Percentiles rank a stretch among this genome's conserved stretches.
Conservation (phyloP, 1,139 yeast species). For the Pichia sp. region DNA sequence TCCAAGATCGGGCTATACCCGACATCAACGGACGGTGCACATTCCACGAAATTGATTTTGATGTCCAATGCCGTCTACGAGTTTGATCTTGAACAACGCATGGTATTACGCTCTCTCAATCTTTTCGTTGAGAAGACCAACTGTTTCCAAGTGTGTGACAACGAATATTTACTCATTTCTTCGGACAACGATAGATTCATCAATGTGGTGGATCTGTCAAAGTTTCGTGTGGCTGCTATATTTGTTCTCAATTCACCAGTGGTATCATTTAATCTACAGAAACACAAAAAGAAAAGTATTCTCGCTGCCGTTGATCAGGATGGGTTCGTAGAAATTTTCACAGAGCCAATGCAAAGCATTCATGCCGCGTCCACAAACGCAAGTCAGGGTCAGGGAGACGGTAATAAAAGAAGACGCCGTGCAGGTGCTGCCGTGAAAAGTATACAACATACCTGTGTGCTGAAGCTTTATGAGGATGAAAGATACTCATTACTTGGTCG, state of each 20-base stretch:
- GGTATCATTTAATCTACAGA: constrained; percentile 4
- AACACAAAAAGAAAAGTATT: constrained; percentile 13
- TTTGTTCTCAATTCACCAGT: constrained; percentile 11
- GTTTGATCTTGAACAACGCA: constrained; percentile 34
- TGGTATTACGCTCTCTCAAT: constrained; percentile 29
- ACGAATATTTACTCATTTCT: constrained; percentile 48
- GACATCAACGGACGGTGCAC: no score
- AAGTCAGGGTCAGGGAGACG: no score
- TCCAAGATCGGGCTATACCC: no score
- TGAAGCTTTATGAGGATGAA: constrained; percentile 29
- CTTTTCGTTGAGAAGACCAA: constrained; percentile 32
- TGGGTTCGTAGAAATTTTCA: constrained; percentile 32
- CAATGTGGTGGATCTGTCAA: constrained; percentile 52
- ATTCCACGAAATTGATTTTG: constrained; percentile 8
- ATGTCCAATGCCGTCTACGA: constrained; percentile 50
- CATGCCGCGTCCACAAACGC: no score
- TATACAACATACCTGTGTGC: constrained; percentile 39
- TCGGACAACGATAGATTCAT: constrained; percentile 83
- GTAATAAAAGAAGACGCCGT: no score
- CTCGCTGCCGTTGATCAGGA: constrained; percentile 29
- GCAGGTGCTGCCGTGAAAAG: no score
- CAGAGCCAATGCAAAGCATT: constrained; percentile 19
- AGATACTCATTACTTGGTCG: constrained; percentile 3
- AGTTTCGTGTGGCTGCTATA: constrained; percentile 28
- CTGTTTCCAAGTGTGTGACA: constrained; percentile 12